Evolutionary conservation across 495 filamentous ascomycete genomes (phyloP), one percentile per base, ranked within the genome.

Genomic region (Cercophora scortea): DNA sequence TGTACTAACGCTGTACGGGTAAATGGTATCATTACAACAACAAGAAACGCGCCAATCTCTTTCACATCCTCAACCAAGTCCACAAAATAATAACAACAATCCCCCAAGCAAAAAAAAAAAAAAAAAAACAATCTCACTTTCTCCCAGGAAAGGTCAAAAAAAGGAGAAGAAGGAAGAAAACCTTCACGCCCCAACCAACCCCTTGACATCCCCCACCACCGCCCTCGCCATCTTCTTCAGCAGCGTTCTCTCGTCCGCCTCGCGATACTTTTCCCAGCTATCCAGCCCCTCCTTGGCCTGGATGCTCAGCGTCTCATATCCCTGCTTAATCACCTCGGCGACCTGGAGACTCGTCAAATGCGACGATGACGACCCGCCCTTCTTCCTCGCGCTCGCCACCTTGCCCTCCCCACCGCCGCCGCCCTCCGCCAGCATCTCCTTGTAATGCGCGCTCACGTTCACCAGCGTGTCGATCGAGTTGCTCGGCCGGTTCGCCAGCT

Each of bases 291-390:
- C 89, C 59, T 84, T 88, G 9, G 85, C 79, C 64, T 92, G 85
- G 48, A 97, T 89, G 53, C 83, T 89, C 60, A 98, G 71, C 39
- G 88, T 94, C 68, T 98, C 93, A 62, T 95, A 97, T 0, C 93
- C 93, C 64, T 90, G 85, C 73, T 93, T 94, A 61, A 98, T 96
- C 47, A 96, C 88, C 53, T 85, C 86, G 36, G 83, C 84, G 13
- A 98, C 89, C 69, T 96, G 88, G 9, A 81, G 72, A 25, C 89
- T 91, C 45, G 86, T 90, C 32, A 96, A 68, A 57, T 81, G 82
- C 46, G 68, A 63, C 61, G 38, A 63, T 60, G 38, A 40, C 38
- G 10, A 3, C 68, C 61, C 39, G 10, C 19, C 15, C 45, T 65
- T 47, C 52, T 62, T 64, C 35, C 50, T 33, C 32, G 42, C 77